Evolutionary conservation across 1,284 basidiomycete genomes (phyloP).

Genomic region (Grifola frondosa): DNA sequence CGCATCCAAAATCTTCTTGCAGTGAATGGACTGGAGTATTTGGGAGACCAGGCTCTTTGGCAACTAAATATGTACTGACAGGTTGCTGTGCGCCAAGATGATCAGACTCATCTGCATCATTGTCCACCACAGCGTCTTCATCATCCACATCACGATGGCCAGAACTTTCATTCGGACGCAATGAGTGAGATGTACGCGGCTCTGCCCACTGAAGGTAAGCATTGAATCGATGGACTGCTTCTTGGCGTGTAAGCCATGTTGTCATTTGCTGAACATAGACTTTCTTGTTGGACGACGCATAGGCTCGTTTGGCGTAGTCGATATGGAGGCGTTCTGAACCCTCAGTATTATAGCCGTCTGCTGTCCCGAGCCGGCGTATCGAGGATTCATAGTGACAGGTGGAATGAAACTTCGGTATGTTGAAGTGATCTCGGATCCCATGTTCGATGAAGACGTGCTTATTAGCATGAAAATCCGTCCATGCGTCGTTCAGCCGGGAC

Average conservation of each 20-base stretch:
- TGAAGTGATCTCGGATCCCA: slow-evolving; percentile 20
- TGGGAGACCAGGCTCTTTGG: slow-evolving; percentile 6
- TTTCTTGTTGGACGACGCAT: too few species aligned
- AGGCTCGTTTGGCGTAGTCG: slow-evolving; percentile 26
- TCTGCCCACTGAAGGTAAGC: too few species aligned
- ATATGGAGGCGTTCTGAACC: slow-evolving; percentile 24
- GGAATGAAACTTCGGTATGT: slow-evolving; percentile 30
- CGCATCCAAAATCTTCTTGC: slow-evolving; percentile 7
- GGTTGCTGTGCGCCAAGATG: background rate
- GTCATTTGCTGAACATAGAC: too few species aligned
- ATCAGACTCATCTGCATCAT: background rate
- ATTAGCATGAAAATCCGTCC: slow-evolving; percentile 18
- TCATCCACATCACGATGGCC: background rate
- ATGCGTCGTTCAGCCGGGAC: slow-evolving; percentile 3
- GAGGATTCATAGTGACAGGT: slow-evolving; percentile 16
- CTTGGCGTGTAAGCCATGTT: too few species aligned
- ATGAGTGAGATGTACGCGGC: background rate
- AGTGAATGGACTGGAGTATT: slow-evolving; percentile 1
- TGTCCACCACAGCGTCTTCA: too few species aligned
- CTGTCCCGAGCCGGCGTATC: slow-evolving; percentile 17
- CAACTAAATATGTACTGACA: slow-evolving; percentile 11
- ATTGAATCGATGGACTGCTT: too few species aligned
- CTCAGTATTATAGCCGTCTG: slow-evolving; percentile 23
- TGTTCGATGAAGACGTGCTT: slow-evolving; percentile 23
- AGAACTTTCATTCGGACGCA: too few species aligned